Percentiles rank a stretch among this genome's conserved stretches.
Evolutionary conservation across 352 stramenopile genomes (phyloP).

Genomic region (Phytophthora chlamydospora): DNA sequence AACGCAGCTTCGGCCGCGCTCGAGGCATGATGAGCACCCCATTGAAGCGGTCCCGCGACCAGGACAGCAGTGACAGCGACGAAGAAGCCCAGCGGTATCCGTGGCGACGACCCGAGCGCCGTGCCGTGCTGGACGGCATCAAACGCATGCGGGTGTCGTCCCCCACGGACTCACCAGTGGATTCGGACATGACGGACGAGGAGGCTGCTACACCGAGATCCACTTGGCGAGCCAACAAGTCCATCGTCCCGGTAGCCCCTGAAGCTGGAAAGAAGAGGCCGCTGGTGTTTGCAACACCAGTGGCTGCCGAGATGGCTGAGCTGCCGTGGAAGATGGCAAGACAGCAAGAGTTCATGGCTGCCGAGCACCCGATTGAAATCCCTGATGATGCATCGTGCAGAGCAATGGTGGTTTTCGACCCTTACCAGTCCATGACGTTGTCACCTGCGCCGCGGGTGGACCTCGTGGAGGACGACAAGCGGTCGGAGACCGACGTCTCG

Average conservation of each 20-base stretch:
- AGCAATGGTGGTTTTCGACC: conserved; percentile 69
- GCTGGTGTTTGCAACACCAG: conserved; percentile 16
- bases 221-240: conserved; percentile 29
- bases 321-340: conserved; percentile 27
- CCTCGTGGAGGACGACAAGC: conserved; percentile 55
- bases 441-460: conserved; percentile 44
- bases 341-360: conserved; percentile 4
- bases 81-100: conserved; percentile 10
- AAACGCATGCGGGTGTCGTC: conserved; percentile 78
- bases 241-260: conserved; percentile 24
- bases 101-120: conserved; percentile 2
- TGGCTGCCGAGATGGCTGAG: not conserved
- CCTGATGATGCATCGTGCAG: conserved; percentile 41
- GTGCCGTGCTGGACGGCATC: conserved; percentile 57
- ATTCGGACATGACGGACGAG: conserved; percentile 48
- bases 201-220: conserved; percentile 24
- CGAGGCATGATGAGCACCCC: conserved; percentile 27
- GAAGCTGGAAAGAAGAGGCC: conserved; percentile 26
- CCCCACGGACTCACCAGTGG: conserved; percentile 30
- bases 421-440: conserved; percentile 38
- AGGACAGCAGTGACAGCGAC: conserved; percentile 22
- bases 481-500: conserved; percentile 12
- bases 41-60: conserved; percentile 52
- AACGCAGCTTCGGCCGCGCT: conserved; percentile 54
- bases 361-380: conserved; percentile 15